A percentile compares a stretch with the other conserved stretches of the same genome.
Conservation (phyloP, 2,329 filamentous ascomycete species). For the Tolypocladium pustulatum region DNA sequence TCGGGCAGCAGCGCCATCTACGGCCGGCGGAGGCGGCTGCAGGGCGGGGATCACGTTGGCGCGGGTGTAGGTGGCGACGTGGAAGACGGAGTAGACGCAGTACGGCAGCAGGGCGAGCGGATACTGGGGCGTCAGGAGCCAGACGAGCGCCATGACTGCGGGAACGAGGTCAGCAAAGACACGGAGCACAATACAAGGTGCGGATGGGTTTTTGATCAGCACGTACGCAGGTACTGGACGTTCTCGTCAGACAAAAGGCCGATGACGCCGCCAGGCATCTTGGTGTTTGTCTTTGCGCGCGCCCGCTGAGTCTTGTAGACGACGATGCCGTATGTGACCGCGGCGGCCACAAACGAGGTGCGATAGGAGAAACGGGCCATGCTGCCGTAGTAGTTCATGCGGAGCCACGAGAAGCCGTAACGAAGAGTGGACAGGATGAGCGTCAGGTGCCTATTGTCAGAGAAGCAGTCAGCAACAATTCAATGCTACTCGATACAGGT, state of each 20-base stretch:
- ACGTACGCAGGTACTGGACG: conserved; percentile 88
- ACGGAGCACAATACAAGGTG: not conserved
- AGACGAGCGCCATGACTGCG: conserved; percentile 82
- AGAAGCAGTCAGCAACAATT: conserved; percentile 7
- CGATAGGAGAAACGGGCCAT: conserved; percentile 81
- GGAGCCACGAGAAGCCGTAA: conserved; percentile 77
- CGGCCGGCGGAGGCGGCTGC: conserved; percentile 52
- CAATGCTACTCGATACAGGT: not conserved
- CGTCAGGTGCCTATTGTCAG: conserved; percentile 59
- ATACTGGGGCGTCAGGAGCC: conserved; percentile 86
- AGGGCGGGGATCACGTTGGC: conserved; percentile 86
- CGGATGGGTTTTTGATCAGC: not conserved
- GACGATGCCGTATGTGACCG: conserved; percentile 91
- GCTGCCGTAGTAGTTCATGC: conserved; percentile 74
- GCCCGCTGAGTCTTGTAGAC: conserved; percentile 96
- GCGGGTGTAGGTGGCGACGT: conserved; percentile 93
- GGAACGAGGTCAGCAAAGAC: conserved; percentile 5
- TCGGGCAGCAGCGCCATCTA: conserved; percentile 47
- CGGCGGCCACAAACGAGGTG: conserved; percentile 78
- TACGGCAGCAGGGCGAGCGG: conserved; percentile 87
- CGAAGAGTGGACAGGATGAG: conserved; percentile 74
- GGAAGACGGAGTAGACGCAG: conserved; percentile 95
- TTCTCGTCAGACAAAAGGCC: conserved; percentile 81
- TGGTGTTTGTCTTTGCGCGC: conserved; percentile 63
- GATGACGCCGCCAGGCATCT: conserved; percentile 47